These are phyloP conservation scores for Phytophthora hybrid DNA, from an alignment of 352 stramenopile species.

Conservation along the genomic window DNA sequence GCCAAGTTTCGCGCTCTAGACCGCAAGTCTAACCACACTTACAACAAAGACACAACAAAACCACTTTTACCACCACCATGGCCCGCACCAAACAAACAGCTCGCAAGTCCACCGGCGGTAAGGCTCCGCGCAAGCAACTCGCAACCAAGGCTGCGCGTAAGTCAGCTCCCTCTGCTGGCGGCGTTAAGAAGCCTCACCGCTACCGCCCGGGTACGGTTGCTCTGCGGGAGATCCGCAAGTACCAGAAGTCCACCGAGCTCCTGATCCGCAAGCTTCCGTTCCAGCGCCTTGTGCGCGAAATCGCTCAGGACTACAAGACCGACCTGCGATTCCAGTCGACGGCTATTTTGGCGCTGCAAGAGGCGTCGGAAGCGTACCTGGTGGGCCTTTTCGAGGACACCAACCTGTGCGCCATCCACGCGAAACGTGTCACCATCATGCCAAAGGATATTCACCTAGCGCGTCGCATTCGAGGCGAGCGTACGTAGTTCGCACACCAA, in stretches of 20 bases:
- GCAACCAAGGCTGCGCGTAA: conserved; percentile 92
- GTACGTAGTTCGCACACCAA: conserved; percentile 23
- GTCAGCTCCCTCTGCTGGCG: conserved; percentile 84
- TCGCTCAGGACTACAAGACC: conserved; percentile 95
- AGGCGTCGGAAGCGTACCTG: conserved; percentile 92
- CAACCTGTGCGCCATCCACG: conserved; percentile 57
- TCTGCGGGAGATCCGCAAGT: conserved; percentile 95
- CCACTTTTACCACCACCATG: conserved; percentile 47
- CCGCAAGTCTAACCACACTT: neutral
- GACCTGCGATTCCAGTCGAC: conserved; percentile 95
- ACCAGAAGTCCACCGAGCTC: conserved; percentile 95
- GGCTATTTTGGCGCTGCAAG: conserved; percentile 89
- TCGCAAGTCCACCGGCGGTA: conserved; percentile 93
- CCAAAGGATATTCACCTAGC: conserved; percentile 95
- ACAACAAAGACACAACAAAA: neutral
- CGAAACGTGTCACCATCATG: conserved; percentile 95
- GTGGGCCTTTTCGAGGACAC: conserved; percentile 95
- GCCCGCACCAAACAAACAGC: conserved; percentile 95
- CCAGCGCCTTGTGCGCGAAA: conserved; percentile 93
- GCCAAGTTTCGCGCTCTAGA: neutral
- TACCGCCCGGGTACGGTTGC: conserved; percentile 78
- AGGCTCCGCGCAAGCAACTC: conserved; percentile 93
- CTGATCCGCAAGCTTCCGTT: conserved; percentile 96
- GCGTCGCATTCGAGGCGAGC: conserved; percentile 90
- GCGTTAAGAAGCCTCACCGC: conserved; percentile 85